A percentile compares a stretch with the other conserved stretches of the same genome.
These are phyloP conservation scores for Cordyceps tenuipes DNA, from an alignment of 2,329 filamentous ascomycete species.

Conservation along the genomic window DNA sequence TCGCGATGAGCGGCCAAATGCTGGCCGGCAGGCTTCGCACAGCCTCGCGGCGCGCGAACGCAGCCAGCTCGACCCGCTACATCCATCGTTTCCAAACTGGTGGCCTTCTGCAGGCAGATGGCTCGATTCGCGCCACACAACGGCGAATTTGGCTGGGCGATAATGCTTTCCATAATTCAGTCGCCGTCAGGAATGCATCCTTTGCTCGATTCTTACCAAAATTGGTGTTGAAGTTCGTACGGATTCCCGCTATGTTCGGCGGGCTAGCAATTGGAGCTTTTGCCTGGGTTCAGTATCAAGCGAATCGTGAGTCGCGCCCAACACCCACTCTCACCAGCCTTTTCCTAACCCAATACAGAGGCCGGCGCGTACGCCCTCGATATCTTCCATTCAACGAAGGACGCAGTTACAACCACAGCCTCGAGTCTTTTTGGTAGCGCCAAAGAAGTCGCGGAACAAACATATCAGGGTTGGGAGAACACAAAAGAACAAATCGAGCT, in stretches of 20 bases:
- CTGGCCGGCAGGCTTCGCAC: constrained; percentile 65
- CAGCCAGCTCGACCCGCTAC: constrained; percentile 46
- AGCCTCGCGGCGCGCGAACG: constrained; percentile 52
- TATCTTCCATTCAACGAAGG: constrained; percentile 63
- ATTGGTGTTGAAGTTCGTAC: constrained; percentile 79
- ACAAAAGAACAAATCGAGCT: constrained; percentile 69
- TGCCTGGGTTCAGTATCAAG: constrained; percentile 94
- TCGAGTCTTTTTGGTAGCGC: constrained; percentile 62
- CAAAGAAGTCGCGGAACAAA: constrained; percentile 69
- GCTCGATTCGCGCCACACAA: constrained; percentile 50
- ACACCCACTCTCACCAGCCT: background rate
- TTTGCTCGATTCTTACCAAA: constrained; percentile 67
- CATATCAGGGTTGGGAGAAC: constrained; percentile 69
- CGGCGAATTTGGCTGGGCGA: constrained; percentile 68
- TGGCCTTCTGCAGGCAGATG: constrained; percentile 60
- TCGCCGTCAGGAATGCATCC: constrained; percentile 54
- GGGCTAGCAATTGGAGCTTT: constrained; percentile 78
- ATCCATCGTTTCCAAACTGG: constrained; percentile 60
- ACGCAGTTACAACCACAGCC: constrained; percentile 62
- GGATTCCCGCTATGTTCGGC: constrained; percentile 85
- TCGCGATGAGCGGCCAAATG: constrained; percentile 29
- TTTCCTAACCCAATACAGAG: constrained; percentile 30
- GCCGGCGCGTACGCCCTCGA: constrained; percentile 47
- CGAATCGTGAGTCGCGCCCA: constrained; percentile 56
- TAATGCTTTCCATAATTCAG: constrained; percentile 76